Conservation (phyloP, 257 asterid species). For the Scutellaria minor region DNA sequence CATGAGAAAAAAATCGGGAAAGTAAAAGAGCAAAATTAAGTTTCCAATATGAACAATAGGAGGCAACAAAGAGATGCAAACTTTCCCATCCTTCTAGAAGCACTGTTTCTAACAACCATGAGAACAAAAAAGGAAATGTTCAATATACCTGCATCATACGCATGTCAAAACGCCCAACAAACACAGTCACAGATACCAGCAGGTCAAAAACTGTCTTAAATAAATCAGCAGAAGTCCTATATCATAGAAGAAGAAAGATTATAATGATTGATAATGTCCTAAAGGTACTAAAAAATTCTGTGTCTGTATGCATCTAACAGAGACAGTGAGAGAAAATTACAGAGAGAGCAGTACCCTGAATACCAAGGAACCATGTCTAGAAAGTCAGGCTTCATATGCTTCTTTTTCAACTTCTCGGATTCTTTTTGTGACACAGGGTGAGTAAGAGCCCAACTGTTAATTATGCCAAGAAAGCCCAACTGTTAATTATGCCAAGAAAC, state of each 20-base stretch:
- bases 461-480: conserved; percentile 65
- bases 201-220: conserved; percentile 98
- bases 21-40: neutral
- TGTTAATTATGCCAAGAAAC: conserved; percentile 39
- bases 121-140: conserved; percentile 15
- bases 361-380: conserved; percentile 99
- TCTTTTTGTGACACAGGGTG: conserved; percentile 91
- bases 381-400: conserved; percentile 94
- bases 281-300: conserved; percentile 16
- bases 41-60: conserved; percentile 11
- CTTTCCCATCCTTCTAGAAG: neutral
- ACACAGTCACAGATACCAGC: conserved; percentile 92
- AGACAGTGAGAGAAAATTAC: conserved; percentile 28
- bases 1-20: neutral
- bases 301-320: conserved; percentile 12
- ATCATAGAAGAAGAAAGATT: conserved; percentile 39
- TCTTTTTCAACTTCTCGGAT: conserved; percentile 79
- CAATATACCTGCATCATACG: conserved; percentile 97
- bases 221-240: conserved; percentile 96
- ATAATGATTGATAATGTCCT: conserved; percentile 29
- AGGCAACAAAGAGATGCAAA: neutral
- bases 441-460: conserved; percentile 94
- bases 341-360: conserved; percentile 67
- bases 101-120: conserved; percentile 3
- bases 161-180: conserved; percentile 99